Conservation (phyloP, 306 rosid genomes). For the Dryas alaskensis region DNA sequence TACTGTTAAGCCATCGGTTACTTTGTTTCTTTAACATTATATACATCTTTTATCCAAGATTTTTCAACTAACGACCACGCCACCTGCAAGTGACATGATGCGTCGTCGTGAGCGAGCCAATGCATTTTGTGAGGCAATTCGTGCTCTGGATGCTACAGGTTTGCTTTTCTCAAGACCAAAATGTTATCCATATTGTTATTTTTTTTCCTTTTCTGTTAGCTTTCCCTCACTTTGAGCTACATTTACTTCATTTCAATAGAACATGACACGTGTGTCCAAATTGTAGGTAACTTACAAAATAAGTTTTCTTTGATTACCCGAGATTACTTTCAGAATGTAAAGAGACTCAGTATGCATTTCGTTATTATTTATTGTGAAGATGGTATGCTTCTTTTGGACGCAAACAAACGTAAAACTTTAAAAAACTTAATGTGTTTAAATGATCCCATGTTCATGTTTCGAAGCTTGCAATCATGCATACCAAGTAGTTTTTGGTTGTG, state of each 20-base stretch:
- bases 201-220: background rate
- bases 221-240: conserved; percentile 1
- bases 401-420: background rate
- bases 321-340: background rate
- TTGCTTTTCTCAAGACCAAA: conserved; percentile 6
- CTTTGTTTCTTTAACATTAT: conserved; percentile 59
- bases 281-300: background rate
- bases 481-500: background rate
- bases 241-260: background rate
- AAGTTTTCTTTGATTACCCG: background rate
- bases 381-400: background rate
- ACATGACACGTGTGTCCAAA: background rate
- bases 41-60: conserved; percentile 96
- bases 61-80: conserved; percentile 66
- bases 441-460: background rate
- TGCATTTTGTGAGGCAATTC: conserved; percentile 95
- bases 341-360: background rate
- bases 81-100: conserved; percentile 53
- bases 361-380: background rate
- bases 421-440: no score
- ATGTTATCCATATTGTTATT: background rate
- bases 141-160: conserved; percentile 98
- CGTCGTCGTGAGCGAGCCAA: conserved; percentile 69
- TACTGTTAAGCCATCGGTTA: conserved; percentile 17
- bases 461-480: background rate